Evolutionary conservation across 805 yeast genomes (phyloP).

Genomic region (Candida cerambycidarum): DNA sequence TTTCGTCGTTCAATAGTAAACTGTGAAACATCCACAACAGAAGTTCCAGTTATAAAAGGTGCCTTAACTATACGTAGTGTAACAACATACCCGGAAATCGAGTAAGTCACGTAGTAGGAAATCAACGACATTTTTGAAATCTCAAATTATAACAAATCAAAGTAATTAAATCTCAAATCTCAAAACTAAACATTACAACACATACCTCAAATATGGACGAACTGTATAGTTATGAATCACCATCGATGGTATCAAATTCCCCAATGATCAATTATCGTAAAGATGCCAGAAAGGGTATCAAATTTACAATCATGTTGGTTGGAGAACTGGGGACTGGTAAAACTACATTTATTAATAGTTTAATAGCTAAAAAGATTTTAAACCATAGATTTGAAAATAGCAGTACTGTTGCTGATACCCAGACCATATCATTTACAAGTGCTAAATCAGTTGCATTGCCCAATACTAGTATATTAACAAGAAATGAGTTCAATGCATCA

Average conservation of each 20-base stretch:
- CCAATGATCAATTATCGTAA: constrained; percentile 56
- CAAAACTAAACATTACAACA: no score
- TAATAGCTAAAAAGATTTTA: constrained; percentile 61
- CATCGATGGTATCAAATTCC: constrained; percentile 27
- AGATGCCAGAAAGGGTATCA: constrained; percentile 70
- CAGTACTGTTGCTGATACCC: constrained; percentile 32
- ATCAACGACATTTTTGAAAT: no score
- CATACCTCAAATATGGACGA: no score
- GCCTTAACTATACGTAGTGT: no score
- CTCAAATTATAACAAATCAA: neutral
- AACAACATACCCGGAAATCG: no score
- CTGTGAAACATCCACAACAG: neutral
- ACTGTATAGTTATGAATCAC: constrained; percentile 26
- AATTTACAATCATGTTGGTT: constrained; percentile 69
- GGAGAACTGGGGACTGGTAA: constrained; percentile 80
- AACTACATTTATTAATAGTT: constrained; percentile 69
- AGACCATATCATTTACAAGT: constrained; percentile 56
- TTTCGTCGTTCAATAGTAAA: neutral
- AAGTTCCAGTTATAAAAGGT: no score
- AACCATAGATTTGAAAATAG: constrained; percentile 53
- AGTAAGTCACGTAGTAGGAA: no score
- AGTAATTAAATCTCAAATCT: no score
- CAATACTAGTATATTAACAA: constrained; percentile 55
- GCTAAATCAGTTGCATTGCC: constrained; percentile 56
- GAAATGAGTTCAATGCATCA: constrained; percentile 58